A percentile compares a stretch with the other conserved stretches of the same genome.
These are phyloP conservation scores for Lachancea lanzarotensis DNA, from an alignment of 805 yeast species.

Conservation along the genomic window DNA sequence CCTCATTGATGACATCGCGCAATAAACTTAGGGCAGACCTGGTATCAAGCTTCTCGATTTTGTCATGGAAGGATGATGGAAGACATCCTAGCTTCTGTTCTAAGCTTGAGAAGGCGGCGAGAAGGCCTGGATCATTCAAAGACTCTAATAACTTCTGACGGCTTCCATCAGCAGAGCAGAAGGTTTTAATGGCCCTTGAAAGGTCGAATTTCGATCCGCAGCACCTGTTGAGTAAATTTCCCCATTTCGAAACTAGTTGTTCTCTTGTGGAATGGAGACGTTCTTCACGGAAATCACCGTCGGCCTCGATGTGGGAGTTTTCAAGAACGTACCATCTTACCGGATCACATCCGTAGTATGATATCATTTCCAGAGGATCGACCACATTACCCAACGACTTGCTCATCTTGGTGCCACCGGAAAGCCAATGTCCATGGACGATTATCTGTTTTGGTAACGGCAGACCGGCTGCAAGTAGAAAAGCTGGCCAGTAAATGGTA, in stretches of 20 bases:
- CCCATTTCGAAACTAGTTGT: constrained; percentile 72
- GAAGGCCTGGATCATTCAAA: constrained; percentile 7
- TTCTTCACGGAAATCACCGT: constrained; percentile 69
- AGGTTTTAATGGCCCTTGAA: constrained; percentile 35
- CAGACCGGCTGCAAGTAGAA: constrained; percentile 74
- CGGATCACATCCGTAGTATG: constrained; percentile 63
- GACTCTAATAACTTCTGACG: constrained; percentile 16
- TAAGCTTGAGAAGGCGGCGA: constrained; percentile 27
- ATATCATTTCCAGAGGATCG: constrained; percentile 68
- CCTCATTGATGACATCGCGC: constrained; percentile 52
- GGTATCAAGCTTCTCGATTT: constrained; percentile 44
- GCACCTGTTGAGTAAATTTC: constrained; percentile 68
- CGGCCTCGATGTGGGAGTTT: constrained; percentile 67
- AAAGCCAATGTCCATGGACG: constrained; percentile 93
- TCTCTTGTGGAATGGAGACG: constrained; percentile 48
- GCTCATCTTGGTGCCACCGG: constrained; percentile 88
- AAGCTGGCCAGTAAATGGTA: constrained; percentile 89
- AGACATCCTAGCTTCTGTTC: constrained; percentile 33
- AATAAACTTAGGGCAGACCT: constrained; percentile 50
- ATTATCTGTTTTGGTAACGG: constrained; percentile 66
- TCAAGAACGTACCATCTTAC: constrained; percentile 70
- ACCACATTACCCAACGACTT: constrained; percentile 90
- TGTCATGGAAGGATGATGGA: constrained; percentile 35
- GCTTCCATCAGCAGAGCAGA: constrained; percentile 5
- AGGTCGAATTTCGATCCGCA: constrained; percentile 66